These are phyloP conservation scores for Diospyros kaki DNA, from an alignment of 148 eudicot species.

Conservation along the genomic window DNA sequence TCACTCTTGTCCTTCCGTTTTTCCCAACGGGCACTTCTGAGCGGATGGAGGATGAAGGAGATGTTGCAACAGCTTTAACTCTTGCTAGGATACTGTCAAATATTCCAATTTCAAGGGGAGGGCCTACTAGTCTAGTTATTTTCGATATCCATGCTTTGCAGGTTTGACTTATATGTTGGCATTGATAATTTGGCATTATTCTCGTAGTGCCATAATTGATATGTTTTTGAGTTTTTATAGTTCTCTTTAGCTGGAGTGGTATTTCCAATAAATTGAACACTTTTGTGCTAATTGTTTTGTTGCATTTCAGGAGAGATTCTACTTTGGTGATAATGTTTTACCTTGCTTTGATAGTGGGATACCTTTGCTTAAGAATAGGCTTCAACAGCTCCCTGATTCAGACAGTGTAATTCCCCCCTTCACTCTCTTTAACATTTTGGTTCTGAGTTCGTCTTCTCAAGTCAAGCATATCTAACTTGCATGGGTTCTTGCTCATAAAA, in stretches of 20 bases:
- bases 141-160: slow-evolving; percentile 97
- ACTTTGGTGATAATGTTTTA: slow-evolving; percentile 90
- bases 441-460: neutral
- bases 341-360: slow-evolving; percentile 99
- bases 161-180: slow-evolving; percentile 37
- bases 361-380: slow-evolving; percentile 83
- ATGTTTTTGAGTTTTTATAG: neutral
- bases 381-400: slow-evolving; percentile 91
- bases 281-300: slow-evolving; percentile 11
- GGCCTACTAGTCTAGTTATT: slow-evolving; percentile 90
- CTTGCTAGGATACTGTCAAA: slow-evolving; percentile 88
- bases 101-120: slow-evolving; percentile 85
- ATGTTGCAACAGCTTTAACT: slow-evolving; percentile 94
- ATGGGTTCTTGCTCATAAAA: neutral
- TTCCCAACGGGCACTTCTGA: slow-evolving; percentile 98
- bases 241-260: slow-evolving; percentile 4
- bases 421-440: neutral
- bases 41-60: slow-evolving; percentile 99
- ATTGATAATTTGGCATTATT: neutral
- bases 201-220: neutral
- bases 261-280: slow-evolving; percentile 1
- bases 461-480: slow-evolving; percentile 5
- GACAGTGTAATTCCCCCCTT: slow-evolving; percentile 57
- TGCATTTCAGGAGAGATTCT: slow-evolving; percentile 78
- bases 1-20: slow-evolving; percentile 95